Percentiles rank a stretch among this genome's conserved stretches.
These are phyloP conservation scores for Hydrangea macrophylla DNA, from an alignment of 148 eudicot species.

Conservation along the genomic window DNA sequence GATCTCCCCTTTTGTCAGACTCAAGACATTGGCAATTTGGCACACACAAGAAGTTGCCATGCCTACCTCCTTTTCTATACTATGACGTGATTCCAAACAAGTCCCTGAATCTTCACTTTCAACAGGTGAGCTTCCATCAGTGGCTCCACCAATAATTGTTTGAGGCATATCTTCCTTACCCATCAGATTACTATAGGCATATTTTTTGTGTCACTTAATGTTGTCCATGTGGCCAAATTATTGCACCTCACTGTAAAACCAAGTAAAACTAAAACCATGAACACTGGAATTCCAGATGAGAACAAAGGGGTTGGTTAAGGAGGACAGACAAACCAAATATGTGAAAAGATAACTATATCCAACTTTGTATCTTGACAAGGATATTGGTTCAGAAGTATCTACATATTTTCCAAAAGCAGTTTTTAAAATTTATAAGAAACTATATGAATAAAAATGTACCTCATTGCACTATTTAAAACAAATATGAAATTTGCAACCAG, in stretches of 20 bases:
- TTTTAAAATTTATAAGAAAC: no score
- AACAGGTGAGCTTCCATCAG: slow-evolving; percentile 33
- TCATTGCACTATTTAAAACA: no score
- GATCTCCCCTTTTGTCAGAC: slow-evolving; percentile 77
- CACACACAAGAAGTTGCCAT: slow-evolving; percentile 83
- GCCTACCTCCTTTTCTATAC: slow-evolving; percentile 56
- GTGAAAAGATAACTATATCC: not conserved
- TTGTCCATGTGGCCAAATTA: not conserved
- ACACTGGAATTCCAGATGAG: not conserved
- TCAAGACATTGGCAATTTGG: slow-evolving; percentile 80
- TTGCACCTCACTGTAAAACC: not conserved
- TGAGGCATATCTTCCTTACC: slow-evolving; percentile 41
- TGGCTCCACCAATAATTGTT: slow-evolving; percentile 20
- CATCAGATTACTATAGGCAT: slow-evolving; percentile 28
- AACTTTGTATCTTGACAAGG: not conserved
- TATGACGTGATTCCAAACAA: slow-evolving; percentile 42
- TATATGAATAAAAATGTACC: no score
- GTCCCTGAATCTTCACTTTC: slow-evolving; percentile 39
- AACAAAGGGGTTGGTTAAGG: no score
- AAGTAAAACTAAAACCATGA: no score
- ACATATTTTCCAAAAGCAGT: no score
- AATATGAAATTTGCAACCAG: no score
- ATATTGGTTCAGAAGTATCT: not conserved
- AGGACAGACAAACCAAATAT: not conserved
- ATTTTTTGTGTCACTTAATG: not conserved